Evolutionary conservation across 1,284 basidiomycete genomes (phyloP).

Genomic region (Ustilago cynodontis): DNA sequence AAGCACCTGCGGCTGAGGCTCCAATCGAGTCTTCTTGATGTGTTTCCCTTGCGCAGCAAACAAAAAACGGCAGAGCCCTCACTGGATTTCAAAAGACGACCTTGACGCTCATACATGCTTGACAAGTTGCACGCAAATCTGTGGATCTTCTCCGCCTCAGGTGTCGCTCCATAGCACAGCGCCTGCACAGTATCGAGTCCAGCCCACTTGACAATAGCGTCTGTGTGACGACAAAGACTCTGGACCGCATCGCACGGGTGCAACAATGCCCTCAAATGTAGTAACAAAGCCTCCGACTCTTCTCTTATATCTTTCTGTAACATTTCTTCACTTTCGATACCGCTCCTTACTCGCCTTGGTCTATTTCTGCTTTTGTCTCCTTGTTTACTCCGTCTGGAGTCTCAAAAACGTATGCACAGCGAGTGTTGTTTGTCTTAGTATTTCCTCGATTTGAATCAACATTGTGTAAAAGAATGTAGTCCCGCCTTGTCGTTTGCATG

Average conservation of each 20-base stretch:
- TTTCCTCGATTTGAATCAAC: constrained; percentile 7
- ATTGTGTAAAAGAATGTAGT: not conserved
- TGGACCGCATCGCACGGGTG: not conserved
- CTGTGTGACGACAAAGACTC: not conserved
- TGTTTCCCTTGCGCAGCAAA: not conserved
- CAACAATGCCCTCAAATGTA: not conserved
- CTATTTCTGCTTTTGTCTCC: not conserved
- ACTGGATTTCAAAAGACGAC: not conserved
- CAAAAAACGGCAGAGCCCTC: not conserved
- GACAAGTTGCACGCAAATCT: not conserved
- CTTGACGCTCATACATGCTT: too few relatives aligned
- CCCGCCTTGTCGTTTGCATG: not conserved
- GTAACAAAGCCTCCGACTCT: not conserved
- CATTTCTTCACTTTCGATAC: constrained; percentile 10
- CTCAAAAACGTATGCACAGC: constrained; percentile 1
- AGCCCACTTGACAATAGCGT: not conserved
- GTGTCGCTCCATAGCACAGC: not conserved
- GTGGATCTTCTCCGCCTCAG: not conserved
- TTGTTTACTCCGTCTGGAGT: not conserved
- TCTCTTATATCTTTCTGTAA: constrained; percentile 7
- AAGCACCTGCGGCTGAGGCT: constrained; percentile 13
- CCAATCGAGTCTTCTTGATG: constrained; percentile 16
- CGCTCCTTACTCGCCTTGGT: constrained; percentile 8
- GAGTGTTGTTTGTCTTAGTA: constrained; percentile 21
- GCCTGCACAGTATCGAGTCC: not conserved